Conservation (phyloP, 768 basidiomycete species). For the Trametes gibbosa region DNA sequence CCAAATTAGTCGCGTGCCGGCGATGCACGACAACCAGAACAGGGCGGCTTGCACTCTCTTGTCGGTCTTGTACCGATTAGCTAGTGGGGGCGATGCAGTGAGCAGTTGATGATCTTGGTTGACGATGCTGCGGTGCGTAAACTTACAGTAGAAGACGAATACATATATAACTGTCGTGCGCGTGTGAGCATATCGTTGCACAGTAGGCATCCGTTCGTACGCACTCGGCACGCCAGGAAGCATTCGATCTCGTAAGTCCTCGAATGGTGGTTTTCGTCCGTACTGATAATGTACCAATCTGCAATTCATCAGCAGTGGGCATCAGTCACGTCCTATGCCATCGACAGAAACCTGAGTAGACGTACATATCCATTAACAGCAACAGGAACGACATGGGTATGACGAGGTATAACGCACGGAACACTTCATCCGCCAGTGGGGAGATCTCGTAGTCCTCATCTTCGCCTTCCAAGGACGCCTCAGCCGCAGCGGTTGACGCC, state of each 20-base stretch:
- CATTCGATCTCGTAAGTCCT: constrained; percentile 55
- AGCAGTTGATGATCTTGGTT: not conserved
- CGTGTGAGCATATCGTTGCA: not conserved
- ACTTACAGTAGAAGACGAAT: constrained; percentile 75
- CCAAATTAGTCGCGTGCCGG: constrained; percentile 69
- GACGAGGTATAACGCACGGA: constrained; percentile 60
- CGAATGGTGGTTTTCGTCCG: constrained; percentile 51
- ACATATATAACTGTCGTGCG: constrained; percentile 56
- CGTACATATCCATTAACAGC: constrained; percentile 84
- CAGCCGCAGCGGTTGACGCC: not conserved
- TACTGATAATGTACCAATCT: constrained; percentile 83
- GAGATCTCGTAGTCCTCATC: constrained; percentile 36
- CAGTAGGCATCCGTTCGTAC: constrained; percentile 25
- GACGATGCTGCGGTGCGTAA: not conserved
- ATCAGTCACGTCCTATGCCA: no score
- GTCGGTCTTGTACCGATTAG: constrained; percentile 60
- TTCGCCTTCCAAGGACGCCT: not conserved
- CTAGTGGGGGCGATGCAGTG: constrained; percentile 35
- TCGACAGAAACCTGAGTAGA: not conserved
- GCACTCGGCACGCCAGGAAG: constrained; percentile 69
- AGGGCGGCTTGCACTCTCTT: constrained; percentile 53
- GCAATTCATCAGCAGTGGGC: not conserved
- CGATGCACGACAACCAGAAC: constrained; percentile 53
- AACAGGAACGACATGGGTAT: constrained; percentile 75
- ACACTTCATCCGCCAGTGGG: constrained; percentile 63